Conservation (phyloP, 495 filamentous ascomycete genomes). For the Cairneyella variabilis region DNA sequence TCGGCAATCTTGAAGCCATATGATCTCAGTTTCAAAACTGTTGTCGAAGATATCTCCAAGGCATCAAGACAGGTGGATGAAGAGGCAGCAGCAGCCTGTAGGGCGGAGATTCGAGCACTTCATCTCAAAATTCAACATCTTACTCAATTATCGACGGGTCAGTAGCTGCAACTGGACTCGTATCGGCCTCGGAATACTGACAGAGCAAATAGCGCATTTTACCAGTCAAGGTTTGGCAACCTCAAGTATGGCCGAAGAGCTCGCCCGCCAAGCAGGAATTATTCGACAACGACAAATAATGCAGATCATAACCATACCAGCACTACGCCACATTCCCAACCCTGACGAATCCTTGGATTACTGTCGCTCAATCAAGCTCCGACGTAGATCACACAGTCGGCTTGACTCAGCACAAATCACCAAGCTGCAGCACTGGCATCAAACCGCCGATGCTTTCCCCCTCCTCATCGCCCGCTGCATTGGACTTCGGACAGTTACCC, state of each 20-base stretch:
- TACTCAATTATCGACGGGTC: constrained; percentile 2
- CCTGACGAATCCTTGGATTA: constrained; percentile 3
- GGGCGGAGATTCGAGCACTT: constrained; percentile 1
- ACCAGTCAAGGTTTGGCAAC: neutral
- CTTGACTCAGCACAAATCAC: neutral
- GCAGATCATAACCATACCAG: neutral
- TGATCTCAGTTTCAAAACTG: constrained; percentile 1
- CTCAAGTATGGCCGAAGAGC: constrained; percentile 4
- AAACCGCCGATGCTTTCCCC: constrained; percentile 7
- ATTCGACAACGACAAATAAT: constrained; percentile 4
- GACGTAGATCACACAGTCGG: neutral
- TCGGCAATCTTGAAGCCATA: constrained; percentile 16
- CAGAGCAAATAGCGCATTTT: constrained; percentile 1
- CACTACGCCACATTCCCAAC: neutral
- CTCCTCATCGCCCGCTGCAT: constrained; percentile 1
- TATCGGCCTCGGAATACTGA: neutral
- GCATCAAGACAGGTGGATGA: constrained; percentile 1
- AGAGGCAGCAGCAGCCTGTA: neutral
- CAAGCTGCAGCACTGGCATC: constrained; percentile 1
- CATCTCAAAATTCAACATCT: constrained; percentile 4
- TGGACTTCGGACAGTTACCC: neutral
- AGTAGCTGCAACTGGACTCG: neutral
- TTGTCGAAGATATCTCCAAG: constrained; percentile 4
- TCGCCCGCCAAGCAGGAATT: constrained; percentile 1
- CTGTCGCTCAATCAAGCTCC: constrained; percentile 1